These are phyloP conservation scores for Colletotrichum liriopes DNA, from an alignment of 2,329 filamentous ascomycete species.

Conservation along the genomic window DNA sequence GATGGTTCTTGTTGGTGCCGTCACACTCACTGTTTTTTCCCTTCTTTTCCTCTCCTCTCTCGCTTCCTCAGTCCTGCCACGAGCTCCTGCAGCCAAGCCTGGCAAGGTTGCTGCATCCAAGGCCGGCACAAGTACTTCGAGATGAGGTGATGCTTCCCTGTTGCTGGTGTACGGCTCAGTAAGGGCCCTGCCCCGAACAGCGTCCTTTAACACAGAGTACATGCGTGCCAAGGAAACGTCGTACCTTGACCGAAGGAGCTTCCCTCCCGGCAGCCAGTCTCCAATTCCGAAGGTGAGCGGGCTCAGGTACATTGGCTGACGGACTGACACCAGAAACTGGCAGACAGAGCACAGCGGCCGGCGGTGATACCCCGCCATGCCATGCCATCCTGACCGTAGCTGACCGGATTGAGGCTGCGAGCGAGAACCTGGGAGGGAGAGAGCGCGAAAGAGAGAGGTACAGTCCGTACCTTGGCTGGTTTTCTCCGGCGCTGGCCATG, in stretches of 20 bases:
- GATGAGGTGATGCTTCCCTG: slow-evolving; percentile 1
- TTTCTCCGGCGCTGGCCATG: background rate
- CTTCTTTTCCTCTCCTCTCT: background rate
- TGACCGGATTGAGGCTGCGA: background rate
- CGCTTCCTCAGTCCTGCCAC: background rate
- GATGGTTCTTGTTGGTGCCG: background rate
- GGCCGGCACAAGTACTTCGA: slow-evolving; percentile 1
- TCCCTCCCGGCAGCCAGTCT: background rate
- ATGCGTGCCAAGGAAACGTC: background rate
- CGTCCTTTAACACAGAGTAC: slow-evolving; percentile 7
- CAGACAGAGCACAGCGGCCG: background rate
- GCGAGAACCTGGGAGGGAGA: background rate
- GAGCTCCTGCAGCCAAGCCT: slow-evolving; percentile 19
- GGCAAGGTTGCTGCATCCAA: slow-evolving; percentile 14
- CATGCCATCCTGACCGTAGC: background rate
- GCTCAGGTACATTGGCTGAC: background rate
- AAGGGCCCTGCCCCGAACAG: background rate
- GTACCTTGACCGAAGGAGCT: slow-evolving; percentile 15
- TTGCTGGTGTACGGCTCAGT: background rate
- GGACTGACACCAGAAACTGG: background rate
- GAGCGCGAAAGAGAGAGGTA: background rate
- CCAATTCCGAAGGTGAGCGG: background rate
- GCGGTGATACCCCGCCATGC: slow-evolving; percentile 6
- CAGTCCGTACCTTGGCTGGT: background rate
- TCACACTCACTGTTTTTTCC: background rate